phyloP scores from a whole-genome alignment of 2,329 filamentous ascomycete species.

The Orbilia oligospora region DNA sequence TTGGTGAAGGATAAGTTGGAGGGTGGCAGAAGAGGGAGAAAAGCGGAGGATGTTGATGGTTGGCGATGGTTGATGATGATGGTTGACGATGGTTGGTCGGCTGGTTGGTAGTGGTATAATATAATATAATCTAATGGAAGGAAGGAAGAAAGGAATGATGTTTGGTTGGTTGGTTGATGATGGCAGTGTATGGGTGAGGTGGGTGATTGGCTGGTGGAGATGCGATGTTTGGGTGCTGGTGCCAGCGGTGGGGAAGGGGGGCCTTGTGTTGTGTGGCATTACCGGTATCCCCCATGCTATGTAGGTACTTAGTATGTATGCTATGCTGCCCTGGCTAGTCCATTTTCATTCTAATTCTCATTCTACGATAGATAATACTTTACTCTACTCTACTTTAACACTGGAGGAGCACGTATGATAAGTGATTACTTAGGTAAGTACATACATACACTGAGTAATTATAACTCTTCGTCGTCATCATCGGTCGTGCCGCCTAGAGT shows the following conservation, averaged over 20 bases:
- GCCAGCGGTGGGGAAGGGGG: not conserved
- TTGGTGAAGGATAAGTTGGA: not conserved
- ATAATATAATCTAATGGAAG: no score
- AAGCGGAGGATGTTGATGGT: constrained; percentile 13
- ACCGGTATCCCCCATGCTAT: not conserved
- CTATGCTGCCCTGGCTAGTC: not conserved
- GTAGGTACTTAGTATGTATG: not conserved
- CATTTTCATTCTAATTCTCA: not conserved
- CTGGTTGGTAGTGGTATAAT: no score
- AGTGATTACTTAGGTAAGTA: not conserved
- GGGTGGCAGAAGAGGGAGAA: no score
- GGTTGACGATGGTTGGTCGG: constrained; percentile 20
- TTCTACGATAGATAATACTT: no score
- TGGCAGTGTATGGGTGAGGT: no score
- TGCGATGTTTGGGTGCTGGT: constrained; percentile 1
- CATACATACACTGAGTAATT: not conserved
- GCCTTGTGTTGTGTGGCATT: constrained; percentile 16
- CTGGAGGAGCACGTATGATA: not conserved
- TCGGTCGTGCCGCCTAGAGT: constrained; percentile 31
- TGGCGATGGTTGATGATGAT: constrained; percentile 5
- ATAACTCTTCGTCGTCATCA: constrained; percentile 48
- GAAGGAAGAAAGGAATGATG: no score
- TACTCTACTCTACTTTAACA: not conserved
- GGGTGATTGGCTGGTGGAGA: constrained; percentile 11
- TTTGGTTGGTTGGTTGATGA: constrained; percentile 6